Base-by-base conservation (phyloP, 2,329 filamentous ascomycete species). In the Penicillium sp. region DNA sequence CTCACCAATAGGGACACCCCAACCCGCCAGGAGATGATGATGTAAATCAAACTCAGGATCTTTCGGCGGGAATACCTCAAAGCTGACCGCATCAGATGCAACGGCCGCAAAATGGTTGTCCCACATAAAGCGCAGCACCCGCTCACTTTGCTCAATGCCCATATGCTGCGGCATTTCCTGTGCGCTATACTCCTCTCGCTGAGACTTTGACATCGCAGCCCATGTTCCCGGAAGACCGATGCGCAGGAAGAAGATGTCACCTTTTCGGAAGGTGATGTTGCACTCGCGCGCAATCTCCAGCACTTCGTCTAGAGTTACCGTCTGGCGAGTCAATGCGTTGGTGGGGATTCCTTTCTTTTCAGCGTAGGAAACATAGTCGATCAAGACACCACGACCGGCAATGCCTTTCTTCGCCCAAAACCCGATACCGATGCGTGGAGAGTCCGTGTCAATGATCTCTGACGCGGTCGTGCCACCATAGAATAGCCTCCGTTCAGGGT, bases 41-140 rank as follows among this genome's bases (percentile, higher is more conserved):
- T 73, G 70, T 44, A 73, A 54, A 58, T 71, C 69, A 60, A 60
- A 70, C 43, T 71, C 67, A 15, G 59, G 54, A 15, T 68, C 56
- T 12, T 68, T 38, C 15, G 69, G 53, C 7, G 76, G 75, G 59
- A 76, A 80, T 3, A 77, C 77, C 62, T 85, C 83, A 58, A 83
- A 81, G 7, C 76, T 78, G n/a, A 83, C 79, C 36, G 79, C 78
- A 52, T 86, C 84, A 1, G 82, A 81, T 0, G 79, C 83, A 1
- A 85, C 78, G 1, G 83, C 83, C 0, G 81, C 73, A 64, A 86
- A 85, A 42, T 78, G 75, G 50, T 78, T 74, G 49, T 85, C 79
- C 81, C 83, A 85, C 18, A 85, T 69, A 76, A 83, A 86, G 13
- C 77, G 72, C 7, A 84, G 70, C 10, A 79, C 69, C 3, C 67